Conservation (phyloP, 2,329 filamentous ascomycete genomes). For the Lachnellula hyalina region DNA sequence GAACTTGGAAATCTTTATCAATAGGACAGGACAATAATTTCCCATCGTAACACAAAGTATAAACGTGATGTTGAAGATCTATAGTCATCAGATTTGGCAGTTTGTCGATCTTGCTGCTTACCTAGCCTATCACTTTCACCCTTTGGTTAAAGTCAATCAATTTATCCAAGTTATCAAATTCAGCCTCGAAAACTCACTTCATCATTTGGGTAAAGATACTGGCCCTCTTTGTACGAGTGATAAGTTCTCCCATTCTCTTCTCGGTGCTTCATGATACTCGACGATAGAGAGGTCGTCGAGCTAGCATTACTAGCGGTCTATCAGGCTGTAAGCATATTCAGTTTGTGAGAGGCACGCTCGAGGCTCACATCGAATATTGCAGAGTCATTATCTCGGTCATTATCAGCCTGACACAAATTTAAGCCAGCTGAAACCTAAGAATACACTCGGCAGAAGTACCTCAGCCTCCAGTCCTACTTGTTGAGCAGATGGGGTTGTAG, state of each 20-base stretch:
- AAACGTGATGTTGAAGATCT: constrained; percentile 15
- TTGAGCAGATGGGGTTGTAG: too few relatives aligned
- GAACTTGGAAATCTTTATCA: constrained; percentile 9
- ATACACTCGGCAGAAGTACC: background rate
- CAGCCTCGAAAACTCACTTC: constrained; percentile 26
- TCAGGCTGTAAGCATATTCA: background rate
- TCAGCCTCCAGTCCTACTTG: background rate
- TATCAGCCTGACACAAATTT: background rate
- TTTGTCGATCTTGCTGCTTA: background rate
- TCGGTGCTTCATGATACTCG: constrained; percentile 35
- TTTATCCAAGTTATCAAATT: too few relatives aligned
- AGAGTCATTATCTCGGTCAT: background rate
- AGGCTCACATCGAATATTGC: constrained; percentile 1
- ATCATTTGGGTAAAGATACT: constrained; percentile 24
- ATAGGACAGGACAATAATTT: constrained; percentile 9
- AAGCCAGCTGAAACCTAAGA: background rate
- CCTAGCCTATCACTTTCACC: constrained; percentile 29
- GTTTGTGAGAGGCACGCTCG: background rate
- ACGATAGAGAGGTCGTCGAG: constrained; percentile 19
- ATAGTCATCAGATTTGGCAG: too few relatives aligned
- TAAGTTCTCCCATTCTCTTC: constrained; percentile 29
- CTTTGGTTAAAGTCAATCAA: constrained; percentile 18
- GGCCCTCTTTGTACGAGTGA: constrained; percentile 29
- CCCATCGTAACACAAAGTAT: constrained; percentile 4
- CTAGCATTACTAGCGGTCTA: background rate